A percentile compares a stretch with the other conserved stretches of the same genome.
These are phyloP conservation scores for Vachellia pachyceras DNA, from an alignment of 306 rosid genomes.

Conservation along the genomic window DNA sequence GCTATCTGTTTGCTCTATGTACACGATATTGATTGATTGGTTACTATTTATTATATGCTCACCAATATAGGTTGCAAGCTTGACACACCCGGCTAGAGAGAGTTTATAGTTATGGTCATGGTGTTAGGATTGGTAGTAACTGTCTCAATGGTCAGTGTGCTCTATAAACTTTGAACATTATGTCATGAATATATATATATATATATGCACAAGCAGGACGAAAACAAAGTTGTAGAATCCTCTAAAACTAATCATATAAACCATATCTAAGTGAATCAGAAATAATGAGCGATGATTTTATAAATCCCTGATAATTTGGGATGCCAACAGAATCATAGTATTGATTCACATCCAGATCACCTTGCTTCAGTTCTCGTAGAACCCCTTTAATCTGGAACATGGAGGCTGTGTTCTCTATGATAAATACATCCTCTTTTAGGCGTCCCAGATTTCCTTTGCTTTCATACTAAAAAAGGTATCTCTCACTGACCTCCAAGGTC, in stretches of 20 bases:
- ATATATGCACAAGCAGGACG: background rate
- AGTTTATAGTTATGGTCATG: background rate
- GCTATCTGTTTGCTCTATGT: constrained; percentile 1
- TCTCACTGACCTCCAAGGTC: background rate
- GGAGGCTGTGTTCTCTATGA: background rate
- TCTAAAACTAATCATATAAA: background rate
- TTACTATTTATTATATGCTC: constrained; percentile 10
- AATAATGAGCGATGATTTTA: background rate
- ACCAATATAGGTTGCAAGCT: background rate
- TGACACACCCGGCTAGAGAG: background rate
- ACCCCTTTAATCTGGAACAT: background rate
- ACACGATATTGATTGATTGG: constrained; percentile 10
- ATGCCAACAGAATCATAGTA: background rate
- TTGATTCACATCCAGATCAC: background rate
- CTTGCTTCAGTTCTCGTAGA: background rate
- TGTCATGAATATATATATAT: background rate
- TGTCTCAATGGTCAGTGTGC: background rate
- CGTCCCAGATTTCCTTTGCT: background rate
- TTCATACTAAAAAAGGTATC: background rate
- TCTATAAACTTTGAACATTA: background rate
- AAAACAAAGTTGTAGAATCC: background rate
- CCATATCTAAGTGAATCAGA: too few species aligned
- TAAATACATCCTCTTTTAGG: background rate
- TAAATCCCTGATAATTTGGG: background rate
- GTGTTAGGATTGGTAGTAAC: background rate